Conservation (phyloP, 2,329 filamentous ascomycete species). For the Alternaria gansuensis region DNA sequence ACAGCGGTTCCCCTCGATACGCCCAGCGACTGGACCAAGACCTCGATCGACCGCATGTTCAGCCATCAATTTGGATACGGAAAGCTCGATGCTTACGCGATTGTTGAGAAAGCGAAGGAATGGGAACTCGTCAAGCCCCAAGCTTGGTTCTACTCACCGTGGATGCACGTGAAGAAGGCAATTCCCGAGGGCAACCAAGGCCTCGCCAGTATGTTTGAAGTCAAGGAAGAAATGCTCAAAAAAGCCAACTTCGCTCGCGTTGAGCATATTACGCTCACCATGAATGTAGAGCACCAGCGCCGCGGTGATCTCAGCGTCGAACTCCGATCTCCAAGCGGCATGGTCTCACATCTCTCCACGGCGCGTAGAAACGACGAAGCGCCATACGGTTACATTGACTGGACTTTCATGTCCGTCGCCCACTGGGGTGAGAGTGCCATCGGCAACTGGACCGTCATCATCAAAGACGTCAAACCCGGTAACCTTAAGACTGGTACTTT, state of each 20-base stretch:
- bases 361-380: conserved; percentile 74
- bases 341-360: conserved; percentile 84
- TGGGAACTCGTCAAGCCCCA: conserved; percentile 94
- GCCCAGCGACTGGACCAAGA: conserved; percentile 82
- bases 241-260: conserved; percentile 83
- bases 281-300: conserved; percentile 89
- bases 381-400: conserved; percentile 80
- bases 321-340: conserved; percentile 80
- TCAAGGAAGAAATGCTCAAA: conserved; percentile 82
- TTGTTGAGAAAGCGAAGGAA: conserved; percentile 84
- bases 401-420: conserved; percentile 98
- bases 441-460: conserved; percentile 88
- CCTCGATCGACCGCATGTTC: conserved; percentile 81
- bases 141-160: conserved; percentile 92
- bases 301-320: conserved; percentile 94
- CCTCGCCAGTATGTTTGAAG: conserved; percentile 78
- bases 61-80: conserved; percentile 97
- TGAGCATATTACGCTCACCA: conserved; percentile 96
- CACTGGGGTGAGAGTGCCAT: conserved; percentile 93
- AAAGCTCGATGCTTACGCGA: conserved; percentile 86
- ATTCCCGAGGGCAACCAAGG: conserved; percentile 88
- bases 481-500: conserved; percentile 83
- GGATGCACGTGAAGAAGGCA: conserved; percentile 85
- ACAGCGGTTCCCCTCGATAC: conserved; percentile 83
- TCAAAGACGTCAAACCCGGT: conserved; percentile 78